Evolutionary conservation across 2,329 filamentous ascomycete genomes (phyloP), one percentile per base, ranked within the genome.

Genomic region (Calonectria hongkongensis): DNA sequence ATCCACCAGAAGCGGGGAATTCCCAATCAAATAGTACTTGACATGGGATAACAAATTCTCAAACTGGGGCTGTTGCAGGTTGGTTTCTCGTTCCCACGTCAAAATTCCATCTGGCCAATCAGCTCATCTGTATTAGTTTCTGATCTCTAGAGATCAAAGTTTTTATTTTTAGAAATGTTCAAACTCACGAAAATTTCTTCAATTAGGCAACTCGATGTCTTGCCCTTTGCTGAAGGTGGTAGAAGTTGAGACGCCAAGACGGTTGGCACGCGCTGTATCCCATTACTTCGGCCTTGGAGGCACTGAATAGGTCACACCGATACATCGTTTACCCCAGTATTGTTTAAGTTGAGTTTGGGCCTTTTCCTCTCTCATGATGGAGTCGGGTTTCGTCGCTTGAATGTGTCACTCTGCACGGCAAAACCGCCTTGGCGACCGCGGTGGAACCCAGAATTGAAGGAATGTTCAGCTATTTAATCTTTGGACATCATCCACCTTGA

Each of bases 221-320:
- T 13, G 15, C 30, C 2, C 30, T 56, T 15, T 12, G 21, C 30
- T 36, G 0, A 7, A 7, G 18, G 18, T n/a, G 18, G 30, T 8
- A 30, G 7, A 25, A 25, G 39, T 58, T 58, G 51, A 58, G 51
- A 58, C 51, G 51, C 51, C 51, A 58, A 58, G 51, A 2, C 25
- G 39, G 1, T 6, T 25, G 6, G 18, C 33, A 15, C 4, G 4
- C 4, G 33, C 10, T n/a, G 1, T 25, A 16, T 39, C 33, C 51
- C 25, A 15, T 27, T 36, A 39, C n/a, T 15, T n/a, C 12, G 7
- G 2, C n/a, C 8, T 56, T 25, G 15, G 9, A 16, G 30, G 33
- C 39, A 3, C n/a, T 21, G 2, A 15, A 7, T 6, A 25, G 18
- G n/a, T 9, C 12, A 21, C 51, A 58, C 25, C 15, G 33, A 58